phyloP scores from a whole-genome alignment of 148 eudicot genomes.

The Cornus florida region DNA sequence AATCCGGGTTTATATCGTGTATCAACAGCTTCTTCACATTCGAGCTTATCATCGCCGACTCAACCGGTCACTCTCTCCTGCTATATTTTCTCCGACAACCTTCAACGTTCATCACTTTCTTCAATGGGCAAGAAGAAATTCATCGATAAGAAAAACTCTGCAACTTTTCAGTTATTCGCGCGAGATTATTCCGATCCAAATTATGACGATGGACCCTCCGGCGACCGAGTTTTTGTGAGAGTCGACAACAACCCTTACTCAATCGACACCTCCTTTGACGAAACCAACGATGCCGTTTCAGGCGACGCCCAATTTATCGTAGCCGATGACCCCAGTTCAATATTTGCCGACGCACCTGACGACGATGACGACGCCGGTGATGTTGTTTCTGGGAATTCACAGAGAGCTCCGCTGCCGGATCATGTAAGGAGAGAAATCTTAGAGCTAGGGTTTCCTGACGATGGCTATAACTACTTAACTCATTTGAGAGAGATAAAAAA shows the following conservation, averaged over 20 bases:
- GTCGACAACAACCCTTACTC: conserved; percentile 66
- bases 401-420: conserved; percentile 45
- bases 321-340: conserved; percentile 34
- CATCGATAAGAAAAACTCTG: conserved; percentile 83
- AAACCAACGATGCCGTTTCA: conserved; percentile 15
- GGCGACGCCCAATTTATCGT: not conserved
- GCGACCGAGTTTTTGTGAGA: conserved; percentile 74
- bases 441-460: conserved; percentile 96
- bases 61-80: too few relatives aligned
- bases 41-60: too few relatives aligned
- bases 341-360: conserved; percentile 67
- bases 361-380: conserved; percentile 32
- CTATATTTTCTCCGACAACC: not conserved
- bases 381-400: not conserved
- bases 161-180: conserved; percentile 77
- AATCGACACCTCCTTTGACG: conserved; percentile 38
- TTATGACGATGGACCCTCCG: conserved; percentile 46
- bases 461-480: conserved; percentile 83
- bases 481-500: conserved; percentile 91
- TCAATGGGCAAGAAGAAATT: conserved; percentile 77
- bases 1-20: too few relatives aligned
- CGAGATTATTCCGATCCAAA: conserved; percentile 68
- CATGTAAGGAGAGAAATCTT: conserved; percentile 71
- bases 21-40: too few relatives aligned
- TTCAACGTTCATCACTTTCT: not conserved